Base-by-base conservation (phyloP, 2,329 filamentous ascomycete species). In the Alternaria conjuncta region DNA sequence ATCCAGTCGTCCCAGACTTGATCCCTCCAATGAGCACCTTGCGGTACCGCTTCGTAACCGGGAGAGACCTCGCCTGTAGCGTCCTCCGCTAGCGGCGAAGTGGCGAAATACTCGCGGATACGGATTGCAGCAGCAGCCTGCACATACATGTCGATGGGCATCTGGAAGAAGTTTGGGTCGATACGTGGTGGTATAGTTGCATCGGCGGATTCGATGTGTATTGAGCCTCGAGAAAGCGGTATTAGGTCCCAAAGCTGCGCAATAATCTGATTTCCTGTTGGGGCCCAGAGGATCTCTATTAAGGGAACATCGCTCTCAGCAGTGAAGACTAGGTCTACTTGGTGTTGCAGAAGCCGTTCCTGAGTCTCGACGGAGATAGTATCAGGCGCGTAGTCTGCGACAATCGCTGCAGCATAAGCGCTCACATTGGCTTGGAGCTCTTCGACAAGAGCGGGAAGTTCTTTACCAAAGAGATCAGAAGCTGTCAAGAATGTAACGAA, bases 311-410 rank as follows among this genome's bases (percentile, higher is more conserved):
- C 66, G 59, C 80, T 74, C 18, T 77, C 72, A 6, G 53, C 9
- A 11, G 53, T 26, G 71, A 86, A 86, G 15, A 87, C 79, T 10
- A 87, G 75, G 54, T 84, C 79, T 63, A 86, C 78, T 71, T 87
- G 84, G 4, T 83, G 73, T 8, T 73, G 72, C 20, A 86, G 77
- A 2, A 85, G 71, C 13, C 72, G 69, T 61, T 84, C 78, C 28
- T 86, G 63, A 13, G 78, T 75, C 13, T 75, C 60, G 5, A 73
- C 66, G 10, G 71, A 71, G 4, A 70, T 74, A 2, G 67, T 63
- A 50, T 71, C 55, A 2, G 57, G 49, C 6, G 67, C 63, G 13
- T 64, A 68, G 49, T 75, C 69, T 18, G 69, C 55, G 23, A 73
- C 55, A 15, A 77, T 75, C 10, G 58, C 53, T 6, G 63, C 26